Evolutionary conservation across 306 rosid genomes (phyloP), one percentile per base, ranked within the genome.

Genomic region (Delonix regia): DNA sequence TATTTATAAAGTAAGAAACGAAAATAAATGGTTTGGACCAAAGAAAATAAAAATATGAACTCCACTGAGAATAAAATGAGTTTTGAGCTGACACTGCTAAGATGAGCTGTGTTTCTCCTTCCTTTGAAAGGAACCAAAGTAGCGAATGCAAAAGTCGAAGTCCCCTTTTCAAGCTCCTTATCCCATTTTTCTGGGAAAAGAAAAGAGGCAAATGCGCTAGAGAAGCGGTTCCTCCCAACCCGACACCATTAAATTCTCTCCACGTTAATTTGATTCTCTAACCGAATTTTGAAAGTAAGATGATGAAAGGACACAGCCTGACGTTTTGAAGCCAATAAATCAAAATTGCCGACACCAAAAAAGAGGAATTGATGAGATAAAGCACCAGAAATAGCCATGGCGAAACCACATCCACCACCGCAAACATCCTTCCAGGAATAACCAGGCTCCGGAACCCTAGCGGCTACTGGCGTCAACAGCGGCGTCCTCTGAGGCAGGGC

Each of bases 361-460:
- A 6, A 21, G 1, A 2, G 14, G 14, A 15, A 27, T n/a, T 44
- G 19, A 13, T 9, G 52, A 78, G 77, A 76, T 41, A 52, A 60
- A 82, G 73, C 74, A 91, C 93, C 97, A 21, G 97, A 87, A 67
- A 91, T 84, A 74, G 97, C 93, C 89, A 87, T 71, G 77, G 97
- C 92, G 78, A 91, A 91, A 24, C 97, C 97, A 75, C 97, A 91
- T 38, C 97, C 97, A 38, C 97, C 97, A 15, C 97, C 93, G 21
- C 84, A 89, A 5, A 89, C 93, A 39, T 89, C 92, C 84, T 65
- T 79, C 93, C 93, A 91, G 22, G 63, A 51, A 72, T 81, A 64
- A 48, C 52, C 78, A n/a, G 61, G 44, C 16, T 55, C 60, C 36
- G 89, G 74, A 48, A 61, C 76, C 85, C 87, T 83, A 53, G 83